Evolutionary conservation across 345 rosid species (phyloP), one percentile per base, ranked within the genome.

Genomic region (Erysimum cheiranthoides): DNA sequence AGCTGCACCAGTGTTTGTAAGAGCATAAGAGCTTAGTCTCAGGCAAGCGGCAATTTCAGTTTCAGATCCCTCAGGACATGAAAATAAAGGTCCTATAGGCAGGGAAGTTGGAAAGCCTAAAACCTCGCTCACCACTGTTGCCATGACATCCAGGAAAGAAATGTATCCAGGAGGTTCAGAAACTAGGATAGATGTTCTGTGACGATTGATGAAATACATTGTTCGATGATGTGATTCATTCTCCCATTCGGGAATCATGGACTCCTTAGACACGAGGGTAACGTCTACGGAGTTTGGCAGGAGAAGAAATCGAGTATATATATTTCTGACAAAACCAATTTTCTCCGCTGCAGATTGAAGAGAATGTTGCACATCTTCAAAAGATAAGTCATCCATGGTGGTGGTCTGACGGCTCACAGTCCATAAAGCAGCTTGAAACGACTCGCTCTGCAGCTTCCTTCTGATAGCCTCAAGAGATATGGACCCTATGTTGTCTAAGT

Each of bases 81-180:
- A 81, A 82, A 93, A 85, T 43, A 93, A 85, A 64, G 96, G 82
- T 63, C 86, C 89, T 70, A 93, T 68, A 31, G 98, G 98, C 45
- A 93, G 76, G 39, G 88, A 86, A 32, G 77, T 70, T 49, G 91
- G 91, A 69, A 83, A 91, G 47, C 93, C 96, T 74, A 93, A 73
- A 86, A 88, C 84, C 79, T 89, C 90, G 82, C 97, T 93, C 73
- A 88, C 83, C 61, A 90, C 89, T 76, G 86, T 83, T 69, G 90
- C 88, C 81, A 93, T 73, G 57, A 93, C 86, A 83, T 93, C 96
- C 70, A 83, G 78, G 75, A 88, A 82, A 74, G 96, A 82, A 67
- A 93, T 71, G 81, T 83, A 91, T 66, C 82, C 17, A 38, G 98
- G 98, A 4, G 97, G 96, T 82, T 93, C 93, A 21, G 98, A 90